Evolutionary conservation across 257 asterid genomes (phyloP).

Genomic region (Asclepias syriaca): DNA sequence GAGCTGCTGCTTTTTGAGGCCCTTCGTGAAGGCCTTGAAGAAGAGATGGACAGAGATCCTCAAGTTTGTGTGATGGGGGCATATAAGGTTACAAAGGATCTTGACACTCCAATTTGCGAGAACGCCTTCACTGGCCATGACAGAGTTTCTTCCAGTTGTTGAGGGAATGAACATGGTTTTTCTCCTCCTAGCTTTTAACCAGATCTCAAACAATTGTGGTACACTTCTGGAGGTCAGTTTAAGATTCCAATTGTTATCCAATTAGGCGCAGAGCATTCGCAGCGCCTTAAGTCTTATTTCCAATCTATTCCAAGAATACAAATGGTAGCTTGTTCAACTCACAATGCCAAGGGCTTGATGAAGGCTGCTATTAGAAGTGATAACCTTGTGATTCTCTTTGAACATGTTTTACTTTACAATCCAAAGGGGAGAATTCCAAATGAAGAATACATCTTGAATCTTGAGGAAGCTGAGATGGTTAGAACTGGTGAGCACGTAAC

Average conservation of each 20-base stretch:
- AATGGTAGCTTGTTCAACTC: slow-evolving; percentile 84
- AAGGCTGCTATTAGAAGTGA: slow-evolving; percentile 81
- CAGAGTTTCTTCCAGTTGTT: slow-evolving; percentile 64
- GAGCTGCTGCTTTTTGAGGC: slow-evolving; percentile 85
- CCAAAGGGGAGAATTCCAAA: slow-evolving; percentile 79
- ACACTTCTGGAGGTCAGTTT: slow-evolving; percentile 86
- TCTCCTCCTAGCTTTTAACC: slow-evolving; percentile 79
- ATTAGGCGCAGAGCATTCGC: slow-evolving; percentile 92
- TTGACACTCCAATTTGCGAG: slow-evolving; percentile 85
- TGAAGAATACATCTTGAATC: slow-evolving; percentile 56
- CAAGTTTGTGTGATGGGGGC: slow-evolving; percentile 76
- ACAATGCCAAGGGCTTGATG: slow-evolving; percentile 82
- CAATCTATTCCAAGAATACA: slow-evolving; percentile 83
- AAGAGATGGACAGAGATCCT: slow-evolving; percentile 84
- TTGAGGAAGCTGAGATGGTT: slow-evolving; percentile 89
- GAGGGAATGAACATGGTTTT: slow-evolving; percentile 97
- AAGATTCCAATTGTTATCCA: slow-evolving; percentile 77
- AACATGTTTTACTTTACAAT: slow-evolving; percentile 77
- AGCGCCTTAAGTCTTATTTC: slow-evolving; percentile 76
- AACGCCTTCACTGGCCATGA: slow-evolving; percentile 91
- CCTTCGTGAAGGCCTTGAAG: slow-evolving; percentile 79
- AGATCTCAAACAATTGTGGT: slow-evolving; percentile 89
- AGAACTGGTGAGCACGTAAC: slow-evolving; percentile 77
- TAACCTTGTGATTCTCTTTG: slow-evolving; percentile 72
- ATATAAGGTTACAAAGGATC: slow-evolving; percentile 76